A percentile compares a stretch with the other conserved stretches of the same genome.
Conservation (phyloP, 371 early-diverging fungal species). For the Amoeboaphelidium occidentale region DNA sequence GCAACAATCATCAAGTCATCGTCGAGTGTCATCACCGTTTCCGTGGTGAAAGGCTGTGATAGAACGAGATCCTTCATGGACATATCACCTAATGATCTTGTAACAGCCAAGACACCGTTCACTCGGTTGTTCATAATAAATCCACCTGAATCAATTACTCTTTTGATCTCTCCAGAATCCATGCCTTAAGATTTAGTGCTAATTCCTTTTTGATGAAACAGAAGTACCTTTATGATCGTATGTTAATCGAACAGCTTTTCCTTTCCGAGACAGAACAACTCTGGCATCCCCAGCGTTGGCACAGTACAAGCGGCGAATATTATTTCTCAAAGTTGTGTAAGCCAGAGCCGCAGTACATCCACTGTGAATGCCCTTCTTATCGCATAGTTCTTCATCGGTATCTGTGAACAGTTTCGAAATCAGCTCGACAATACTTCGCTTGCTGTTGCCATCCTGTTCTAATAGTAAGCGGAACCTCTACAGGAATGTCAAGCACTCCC, state of each 20-base stretch:
- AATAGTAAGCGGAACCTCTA: neutral
- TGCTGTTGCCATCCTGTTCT: neutral
- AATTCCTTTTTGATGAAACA: neutral
- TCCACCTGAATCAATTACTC: constrained; percentile 76
- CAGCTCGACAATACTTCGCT: neutral
- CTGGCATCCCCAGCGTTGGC: constrained; percentile 94
- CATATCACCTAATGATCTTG: constrained; percentile 81
- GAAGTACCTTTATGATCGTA: constrained; percentile 81
- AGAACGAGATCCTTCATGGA: constrained; percentile 87
- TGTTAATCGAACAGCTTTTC: constrained; percentile 60
- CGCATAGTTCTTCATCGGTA: constrained; percentile 1
- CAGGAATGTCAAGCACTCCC: neutral
- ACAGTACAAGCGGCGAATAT: constrained; percentile 30
- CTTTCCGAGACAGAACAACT: constrained; percentile 62
- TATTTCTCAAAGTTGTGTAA: neutral
- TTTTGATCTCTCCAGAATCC: constrained; percentile 56
- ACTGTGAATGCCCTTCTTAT: neutral
- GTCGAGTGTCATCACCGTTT: constrained; percentile 37
- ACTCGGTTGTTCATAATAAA: constrained; percentile 90
- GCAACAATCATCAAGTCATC: constrained; percentile 75
- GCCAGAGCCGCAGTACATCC: constrained; percentile 11
- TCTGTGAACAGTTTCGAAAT: neutral
- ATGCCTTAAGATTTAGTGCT: constrained; percentile 10
- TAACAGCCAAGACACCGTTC: constrained; percentile 88
- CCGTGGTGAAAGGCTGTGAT: constrained; percentile 79